Conservation (phyloP, 768 basidiomycete genomes). For the Piloderma croceum region DNA sequence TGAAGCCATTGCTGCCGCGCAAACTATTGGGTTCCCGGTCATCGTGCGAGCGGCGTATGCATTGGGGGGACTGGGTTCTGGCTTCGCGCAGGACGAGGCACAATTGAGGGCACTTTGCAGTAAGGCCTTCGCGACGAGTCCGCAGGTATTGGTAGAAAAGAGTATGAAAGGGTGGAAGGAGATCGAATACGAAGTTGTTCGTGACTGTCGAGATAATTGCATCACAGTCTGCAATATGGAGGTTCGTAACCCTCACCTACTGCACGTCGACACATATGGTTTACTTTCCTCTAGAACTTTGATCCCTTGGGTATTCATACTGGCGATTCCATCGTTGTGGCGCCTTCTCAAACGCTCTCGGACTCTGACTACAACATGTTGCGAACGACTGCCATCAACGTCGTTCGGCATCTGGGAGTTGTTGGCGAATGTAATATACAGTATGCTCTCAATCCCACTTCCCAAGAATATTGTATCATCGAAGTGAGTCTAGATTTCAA, state of each 20-base stretch:
- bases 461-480: constrained; percentile 97
- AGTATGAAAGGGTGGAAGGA: constrained; percentile 99
- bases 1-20: constrained; percentile 80
- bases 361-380: constrained; percentile 99
- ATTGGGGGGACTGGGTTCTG: constrained; percentile 90
- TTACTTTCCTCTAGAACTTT: constrained; percentile 69
- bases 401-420: constrained; percentile 96
- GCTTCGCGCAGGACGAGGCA: constrained; percentile 92
- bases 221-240: constrained; percentile 99
- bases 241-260: constrained; percentile 45
- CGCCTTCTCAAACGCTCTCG: constrained; percentile 97
- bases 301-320: constrained; percentile 98
- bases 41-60: constrained; percentile 97
- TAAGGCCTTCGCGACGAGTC: constrained; percentile 96
- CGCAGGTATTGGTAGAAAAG: constrained; percentile 98
- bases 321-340: constrained; percentile 96
- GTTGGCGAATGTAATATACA: constrained; percentile 99
- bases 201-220: constrained; percentile 96
- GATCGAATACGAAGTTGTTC: constrained; percentile 98
- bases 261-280: constrained; percentile 1
- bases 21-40: constrained; percentile 85
- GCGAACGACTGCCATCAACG: constrained; percentile 95
- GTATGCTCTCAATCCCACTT: constrained; percentile 92
- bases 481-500: constrained; percentile 51
- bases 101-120: constrained; percentile 83